Evolutionary conservation across 306 rosid genomes (phyloP), one percentile per base, ranked within the genome.

Genomic region (Oxytropis ochrocephala): DNA sequence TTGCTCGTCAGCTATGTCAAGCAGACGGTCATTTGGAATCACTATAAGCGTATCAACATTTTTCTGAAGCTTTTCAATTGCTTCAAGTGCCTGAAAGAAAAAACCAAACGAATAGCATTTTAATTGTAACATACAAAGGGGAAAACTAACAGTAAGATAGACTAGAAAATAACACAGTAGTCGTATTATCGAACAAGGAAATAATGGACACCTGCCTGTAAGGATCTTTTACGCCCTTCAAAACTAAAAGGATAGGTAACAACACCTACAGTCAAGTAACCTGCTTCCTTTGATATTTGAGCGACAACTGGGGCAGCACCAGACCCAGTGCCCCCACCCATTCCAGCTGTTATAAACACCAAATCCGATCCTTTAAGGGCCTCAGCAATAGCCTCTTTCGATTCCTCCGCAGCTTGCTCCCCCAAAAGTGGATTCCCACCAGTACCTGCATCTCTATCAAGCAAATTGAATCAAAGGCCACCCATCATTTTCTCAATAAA

Each of bases 241-340:
- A 94, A 94, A 76, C 96, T 87, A 76, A 94, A 94, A 43, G 99
- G 99, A 69, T 88, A 94, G 41, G 97, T 94, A 73, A 94, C 99
- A 4, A 94, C 99, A 43, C 99, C 99, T 38, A 94, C 99, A 7
- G 99, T 94, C 85, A 94, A 81, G 83, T 85, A 94, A 41, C 99
- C 99, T 0, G 97, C 92, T 84, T 94, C 99, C 77, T 86, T 91
- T 32, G 99, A 88, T 76, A 94, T 86, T 75, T 86, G 96, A 33
- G 99, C 99, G 48, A 94, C 99, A 48, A 94, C 91, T 12, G 99
- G 99, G 41, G 99, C 97, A 47, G 99, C 99, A 54, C 99, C 99
- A 21, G 99, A 94, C 33, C 99, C 99, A 0, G 99, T 94, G 12
- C 99, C 99, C 29, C 99, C 99, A 64, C 99, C 99, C 99, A 95